Conservation (phyloP, 345 rosid species). For the Gossypium stocksii region DNA sequence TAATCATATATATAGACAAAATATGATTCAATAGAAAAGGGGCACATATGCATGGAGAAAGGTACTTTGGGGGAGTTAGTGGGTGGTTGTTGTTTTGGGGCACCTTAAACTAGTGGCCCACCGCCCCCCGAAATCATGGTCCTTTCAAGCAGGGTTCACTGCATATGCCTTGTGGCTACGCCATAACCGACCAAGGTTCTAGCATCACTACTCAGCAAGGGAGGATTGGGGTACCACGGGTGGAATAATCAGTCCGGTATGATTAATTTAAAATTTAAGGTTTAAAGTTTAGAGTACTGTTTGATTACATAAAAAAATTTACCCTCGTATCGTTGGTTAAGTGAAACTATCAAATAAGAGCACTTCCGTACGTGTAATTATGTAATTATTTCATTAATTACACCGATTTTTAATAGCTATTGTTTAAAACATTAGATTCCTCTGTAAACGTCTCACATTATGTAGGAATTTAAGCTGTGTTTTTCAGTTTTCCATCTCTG, state of each 20-base stretch:
- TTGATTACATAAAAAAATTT: no score
- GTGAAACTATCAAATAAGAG: no score
- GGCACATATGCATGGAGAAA: not conserved
- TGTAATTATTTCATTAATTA: no score
- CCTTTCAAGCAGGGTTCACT: not conserved
- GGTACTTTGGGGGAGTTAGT: not conserved
- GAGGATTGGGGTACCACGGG: no score
- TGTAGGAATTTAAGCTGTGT: not conserved
- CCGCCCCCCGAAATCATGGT: not conserved
- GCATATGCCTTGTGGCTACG: not conserved
- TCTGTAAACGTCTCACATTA: not conserved
- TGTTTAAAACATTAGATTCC: constrained; percentile 6
- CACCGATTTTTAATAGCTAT: no score
- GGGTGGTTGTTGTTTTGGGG: not conserved
- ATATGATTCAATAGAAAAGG: not conserved
- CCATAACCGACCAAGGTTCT: not conserved
- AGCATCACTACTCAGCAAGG: not conserved
- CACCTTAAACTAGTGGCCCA: constrained; percentile 1
- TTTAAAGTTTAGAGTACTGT: no score
- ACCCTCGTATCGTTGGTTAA: no score
- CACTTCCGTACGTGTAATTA: accelerated
- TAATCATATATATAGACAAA: not conserved
- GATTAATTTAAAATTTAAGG: no score
- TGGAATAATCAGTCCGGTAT: no score
- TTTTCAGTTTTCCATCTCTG: constrained; percentile 6